Percentiles rank a stretch among this genome's conserved stretches.
Conservation (phyloP, 148 eudicot species). For the Rhododendron griersonianum region DNA sequence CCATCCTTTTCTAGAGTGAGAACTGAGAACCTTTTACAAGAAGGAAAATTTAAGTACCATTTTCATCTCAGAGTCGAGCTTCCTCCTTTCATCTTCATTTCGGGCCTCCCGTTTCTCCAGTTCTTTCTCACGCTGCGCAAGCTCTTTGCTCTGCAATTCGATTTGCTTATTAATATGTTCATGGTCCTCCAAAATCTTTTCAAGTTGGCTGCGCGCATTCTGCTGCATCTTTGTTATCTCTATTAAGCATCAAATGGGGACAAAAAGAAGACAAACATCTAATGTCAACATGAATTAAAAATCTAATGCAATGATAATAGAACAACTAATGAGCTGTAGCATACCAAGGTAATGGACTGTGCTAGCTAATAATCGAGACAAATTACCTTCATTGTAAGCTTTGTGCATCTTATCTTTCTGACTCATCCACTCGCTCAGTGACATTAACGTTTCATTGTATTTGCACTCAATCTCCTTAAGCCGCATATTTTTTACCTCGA, state of each 20-base stretch:
- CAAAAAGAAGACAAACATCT: background rate
- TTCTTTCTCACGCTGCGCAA: constrained; percentile 33
- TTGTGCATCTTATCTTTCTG: constrained; percentile 42
- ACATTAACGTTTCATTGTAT: constrained; percentile 31
- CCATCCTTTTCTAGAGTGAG: background rate
- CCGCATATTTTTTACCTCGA: constrained; percentile 28
- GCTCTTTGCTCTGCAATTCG: constrained; percentile 26
- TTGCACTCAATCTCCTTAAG: constrained; percentile 33
- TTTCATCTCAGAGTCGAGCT: constrained; percentile 31
- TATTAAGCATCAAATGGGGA: constrained; percentile 10
- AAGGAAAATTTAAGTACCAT: background rate
- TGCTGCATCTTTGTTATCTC: constrained; percentile 43
- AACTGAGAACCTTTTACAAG: background rate
- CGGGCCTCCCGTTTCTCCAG: constrained; percentile 45
- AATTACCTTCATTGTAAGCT: constrained; percentile 48
- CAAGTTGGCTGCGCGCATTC: constrained; percentile 24
- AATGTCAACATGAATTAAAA: background rate
- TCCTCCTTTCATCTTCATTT: constrained; percentile 39
- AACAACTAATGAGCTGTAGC: background rate
- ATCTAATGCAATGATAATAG: background rate
- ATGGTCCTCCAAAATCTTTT: constrained; percentile 36
- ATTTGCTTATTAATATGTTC: constrained; percentile 29
- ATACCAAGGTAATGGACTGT: background rate
- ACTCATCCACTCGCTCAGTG: constrained; percentile 22
- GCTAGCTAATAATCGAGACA: too few species aligned